These are phyloP conservation scores for Tephrocybe rancida DNA, from an alignment of 768 basidiomycete species.

Conservation along the genomic window DNA sequence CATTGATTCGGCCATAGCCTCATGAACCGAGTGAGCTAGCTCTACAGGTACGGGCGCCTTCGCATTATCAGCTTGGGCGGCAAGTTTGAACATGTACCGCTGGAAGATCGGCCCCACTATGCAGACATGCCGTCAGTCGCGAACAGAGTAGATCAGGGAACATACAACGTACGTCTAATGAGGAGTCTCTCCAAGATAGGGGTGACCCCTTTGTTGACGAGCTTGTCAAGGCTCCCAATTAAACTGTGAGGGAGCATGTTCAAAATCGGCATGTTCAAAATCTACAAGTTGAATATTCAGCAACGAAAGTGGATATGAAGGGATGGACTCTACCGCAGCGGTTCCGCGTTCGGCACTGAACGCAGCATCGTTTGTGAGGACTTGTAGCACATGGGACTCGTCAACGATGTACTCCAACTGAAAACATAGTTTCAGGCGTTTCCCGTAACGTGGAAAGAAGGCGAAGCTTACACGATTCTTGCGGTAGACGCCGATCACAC, in stretches of 20 bases:
- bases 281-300: background rate
- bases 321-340: background rate
- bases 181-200: slow-evolving; percentile 1
- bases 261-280: slow-evolving; percentile 5
- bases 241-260: slow-evolving; percentile 2
- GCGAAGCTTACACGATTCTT: slow-evolving; percentile 5
- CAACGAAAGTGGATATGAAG: background rate
- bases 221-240: slow-evolving; percentile 4
- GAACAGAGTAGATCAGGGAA: background rate
- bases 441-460: background rate
- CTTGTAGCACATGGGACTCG: slow-evolving; percentile 1
- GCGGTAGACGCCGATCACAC: slow-evolving; percentile 9
- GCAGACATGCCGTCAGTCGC: background rate
- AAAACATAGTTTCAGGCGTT: background rate
- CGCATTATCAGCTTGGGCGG: background rate
- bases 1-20: slow-evolving; percentile 11
- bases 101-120: slow-evolving; percentile 6
- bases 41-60: slow-evolving; percentile 2
- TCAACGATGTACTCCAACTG: slow-evolving; percentile 11
- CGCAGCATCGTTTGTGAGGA: slow-evolving; percentile 6
- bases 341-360: slow-evolving; percentile 12
- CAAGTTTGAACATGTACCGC: slow-evolving; percentile 5
- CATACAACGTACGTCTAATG: background rate
- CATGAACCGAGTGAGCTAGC: background rate
- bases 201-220: slow-evolving; percentile 9